Base-by-base conservation (phyloP, 2,329 filamentous ascomycete genomes). In the Fusarium virguliforme region DNA sequence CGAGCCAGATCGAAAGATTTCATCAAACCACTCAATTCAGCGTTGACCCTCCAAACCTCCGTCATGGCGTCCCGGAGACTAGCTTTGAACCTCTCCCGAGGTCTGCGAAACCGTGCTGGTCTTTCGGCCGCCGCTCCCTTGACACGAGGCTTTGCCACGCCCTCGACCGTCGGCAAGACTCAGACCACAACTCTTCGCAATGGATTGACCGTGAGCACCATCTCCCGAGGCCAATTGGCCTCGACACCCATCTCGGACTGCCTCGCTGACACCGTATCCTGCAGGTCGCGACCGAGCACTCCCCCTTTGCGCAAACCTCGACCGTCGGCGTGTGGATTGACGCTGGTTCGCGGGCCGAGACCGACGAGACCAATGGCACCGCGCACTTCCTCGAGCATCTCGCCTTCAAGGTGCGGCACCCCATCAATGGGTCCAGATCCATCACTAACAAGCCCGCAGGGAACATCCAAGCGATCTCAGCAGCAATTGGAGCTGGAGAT, bases 251-350 rank as follows among this genome's bases (percentile, higher is more conserved):
- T 61, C 65, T 65, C 48, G 34, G 50, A 65, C 67, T 46, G 62
- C 18, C 30, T 38, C 66, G 67, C 78, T 81, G 68, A 83, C 75
- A 18, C 22, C 37, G 26, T 54, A 18, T 53, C 15, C 43, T 38
- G 64, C 82, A 98, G 95, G 94, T 99, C 82, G 96, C 96, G 76
- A 97, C 96, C 78, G 95, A 99, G 85, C 93, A 98, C 88, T 98
- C 95, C 74, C 96, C 95, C 78, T 98, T 94, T 89, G 95, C 95
- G 80, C 95, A 98, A 88, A 98, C 96, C 70, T 97, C 95, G 79
- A 98, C 95, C 62, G 95, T 98, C 79, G 96, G 96, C 83, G 94
- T 99, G 75, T 99, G 96, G 95, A 99, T 99, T 83, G 97, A 99
- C 86, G 95, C 97, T 83, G 96, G 96, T 82, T 98, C 94, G 84